Conservation (phyloP, 352 stramenopile species). For the Globisporangium okanoganense region DNA sequence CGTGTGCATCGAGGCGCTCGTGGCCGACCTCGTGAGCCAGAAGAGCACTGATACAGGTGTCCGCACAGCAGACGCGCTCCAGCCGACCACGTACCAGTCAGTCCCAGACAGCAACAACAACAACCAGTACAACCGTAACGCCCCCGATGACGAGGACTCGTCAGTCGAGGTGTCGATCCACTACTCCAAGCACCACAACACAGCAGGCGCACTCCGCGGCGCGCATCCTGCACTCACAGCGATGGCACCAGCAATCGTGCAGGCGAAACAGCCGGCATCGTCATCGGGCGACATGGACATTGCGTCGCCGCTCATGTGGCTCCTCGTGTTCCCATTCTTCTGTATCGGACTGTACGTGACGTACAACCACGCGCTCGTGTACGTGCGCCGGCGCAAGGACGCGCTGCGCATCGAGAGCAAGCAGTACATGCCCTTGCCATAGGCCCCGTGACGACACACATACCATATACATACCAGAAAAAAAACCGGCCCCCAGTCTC, state of each 20-base stretch:
- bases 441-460: not conserved
- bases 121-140: constrained; percentile 5
- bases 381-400: constrained; percentile 53
- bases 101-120: constrained; percentile 2
- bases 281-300: constrained; percentile 18
- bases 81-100: constrained; percentile 5
- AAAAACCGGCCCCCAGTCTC: not conserved
- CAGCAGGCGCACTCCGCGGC: constrained; percentile 23
- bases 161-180: constrained; percentile 58
- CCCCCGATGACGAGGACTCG: constrained; percentile 35
- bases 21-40: constrained; percentile 18
- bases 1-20: constrained; percentile 42
- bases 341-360: constrained; percentile 55
- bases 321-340: constrained; percentile 61
- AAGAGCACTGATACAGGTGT: constrained; percentile 11
- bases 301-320: constrained; percentile 37
- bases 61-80: constrained; percentile 3
- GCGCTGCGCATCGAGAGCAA: constrained; percentile 59
- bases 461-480: not conserved
- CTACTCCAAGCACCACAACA: constrained; percentile 49
- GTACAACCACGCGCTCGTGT: constrained; percentile 31
- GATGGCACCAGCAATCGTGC: constrained; percentile 16
- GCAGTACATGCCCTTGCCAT: constrained; percentile 59
- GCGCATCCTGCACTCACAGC: constrained; percentile 16
- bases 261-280: constrained; percentile 15